Evolutionary conservation across 1,139 yeast genomes (phyloP), one percentile per base, ranked within the genome.

Genomic region (Debaryomycetaceae sp.): DNA sequence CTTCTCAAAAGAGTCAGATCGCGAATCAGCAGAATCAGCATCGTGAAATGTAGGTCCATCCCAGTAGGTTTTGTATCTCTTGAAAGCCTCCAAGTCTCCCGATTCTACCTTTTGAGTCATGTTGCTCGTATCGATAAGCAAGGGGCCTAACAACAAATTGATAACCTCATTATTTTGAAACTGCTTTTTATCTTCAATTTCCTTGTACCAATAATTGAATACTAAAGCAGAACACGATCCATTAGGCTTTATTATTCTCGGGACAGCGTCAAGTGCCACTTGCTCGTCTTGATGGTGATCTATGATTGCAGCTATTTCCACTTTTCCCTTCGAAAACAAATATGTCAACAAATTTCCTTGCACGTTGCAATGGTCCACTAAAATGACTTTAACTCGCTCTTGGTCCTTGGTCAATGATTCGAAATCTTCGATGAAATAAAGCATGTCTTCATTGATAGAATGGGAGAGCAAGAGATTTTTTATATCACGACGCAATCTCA

Each of bases 281-380:
- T 70, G 69, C 56, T 86, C 90, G 56, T 89, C 96, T 6, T 74
- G 86, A 60, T 91, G 99, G 58, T 91, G 99, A 58, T 91, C 99
- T 33, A 93, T 77, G 9, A 93, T 80, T 0, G 83, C 84, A 0
- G 65, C 66, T 0, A 89, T 83, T 1, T 62, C 53, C 22, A 71
- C 53, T 36, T 56, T 51, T 1, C 55, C 54, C 6, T 56, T 51
- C 13, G 63, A 49, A 33, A 51, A 65, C 47, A 44, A 59, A 34
- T 45, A 54, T 45, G 41, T 71, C 52, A 49, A 58, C 4, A 61
- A 55, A 24, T 70, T 68, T 0, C 87, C 85, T 45, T 86, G 87
- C 11, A 85, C 69, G 38, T 75, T 72, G 58, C 95, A 90, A 63
- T 90, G 97, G 59, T 91, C 99, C 4, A 91, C 96, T 42, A 91